Conservation (phyloP, 306 rosid species). For the Ormosia semicastrata region DNA sequence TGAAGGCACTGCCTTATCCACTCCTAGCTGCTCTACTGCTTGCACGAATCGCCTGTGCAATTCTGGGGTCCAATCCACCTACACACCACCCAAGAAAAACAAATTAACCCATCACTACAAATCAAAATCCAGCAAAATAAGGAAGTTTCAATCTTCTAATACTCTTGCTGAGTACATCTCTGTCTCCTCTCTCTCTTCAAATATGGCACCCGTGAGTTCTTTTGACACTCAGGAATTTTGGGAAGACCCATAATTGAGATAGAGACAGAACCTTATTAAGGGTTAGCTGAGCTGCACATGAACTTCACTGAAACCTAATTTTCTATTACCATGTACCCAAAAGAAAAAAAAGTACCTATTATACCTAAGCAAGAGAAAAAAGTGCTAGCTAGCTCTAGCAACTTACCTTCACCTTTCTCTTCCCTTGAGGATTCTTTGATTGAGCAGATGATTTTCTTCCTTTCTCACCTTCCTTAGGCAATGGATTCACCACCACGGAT, state of each 20-base stretch:
- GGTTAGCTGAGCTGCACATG: background rate
- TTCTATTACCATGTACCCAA: too few relatives aligned
- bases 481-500: conserved; percentile 21
- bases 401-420: conserved; percentile 81
- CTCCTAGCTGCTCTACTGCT: conserved; percentile 96
- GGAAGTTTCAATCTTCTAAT: background rate
- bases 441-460: conserved; percentile 54
- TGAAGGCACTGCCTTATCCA: conserved; percentile 98
- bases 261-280: conserved; percentile 31
- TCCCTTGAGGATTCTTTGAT: conserved; percentile 68
- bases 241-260: conserved; percentile 20
- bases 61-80: conserved; percentile 99
- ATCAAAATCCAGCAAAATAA: background rate
- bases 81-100: conserved; percentile 25
- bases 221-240: conserved; percentile 13
- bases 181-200: background rate
- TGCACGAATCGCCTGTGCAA: conserved; percentile 90
- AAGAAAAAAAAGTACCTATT: background rate
- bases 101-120: background rate
- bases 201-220: conserved; percentile 44
- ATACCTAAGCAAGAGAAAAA: background rate
- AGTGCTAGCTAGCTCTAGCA: background rate
- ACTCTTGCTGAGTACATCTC: background rate
- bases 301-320: conserved; percentile 16
- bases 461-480: conserved; percentile 37